Percentiles rank a stretch among this genome's conserved stretches.
Evolutionary conservation across 495 filamentous ascomycete species (phyloP).

Genomic region (Pseudotulostoma volvatum): DNA sequence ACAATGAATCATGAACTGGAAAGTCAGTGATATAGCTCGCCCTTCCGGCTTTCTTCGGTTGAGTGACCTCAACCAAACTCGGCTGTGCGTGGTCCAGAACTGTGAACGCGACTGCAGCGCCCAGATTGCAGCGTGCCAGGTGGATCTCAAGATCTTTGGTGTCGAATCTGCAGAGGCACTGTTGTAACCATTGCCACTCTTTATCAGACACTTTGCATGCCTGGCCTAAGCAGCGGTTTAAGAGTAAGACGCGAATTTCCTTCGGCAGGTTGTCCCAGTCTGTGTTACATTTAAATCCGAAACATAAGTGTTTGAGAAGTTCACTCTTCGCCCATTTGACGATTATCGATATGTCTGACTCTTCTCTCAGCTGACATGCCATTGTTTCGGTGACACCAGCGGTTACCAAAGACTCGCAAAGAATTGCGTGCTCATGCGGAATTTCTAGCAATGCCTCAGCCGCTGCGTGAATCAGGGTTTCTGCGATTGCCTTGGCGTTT

Average conservation of each 20-base stretch:
- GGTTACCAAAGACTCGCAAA: conserved; percentile 31
- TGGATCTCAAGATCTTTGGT: conserved; percentile 19
- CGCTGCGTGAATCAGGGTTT: conserved; percentile 38
- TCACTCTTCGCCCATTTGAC: conserved; percentile 29
- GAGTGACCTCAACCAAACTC: conserved; percentile 18
- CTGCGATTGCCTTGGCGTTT: conserved; percentile 35
- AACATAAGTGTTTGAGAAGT: conserved; percentile 24
- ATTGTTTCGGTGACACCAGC: conserved; percentile 24
- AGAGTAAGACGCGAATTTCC: conserved; percentile 17
- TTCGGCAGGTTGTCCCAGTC: conserved; percentile 28
- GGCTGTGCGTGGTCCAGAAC: conserved; percentile 25
- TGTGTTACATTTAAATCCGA: conserved; percentile 25
- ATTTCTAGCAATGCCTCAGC: conserved; percentile 32
- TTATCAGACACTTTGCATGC: conserved; percentile 13
- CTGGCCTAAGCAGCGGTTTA: conserved; percentile 24
- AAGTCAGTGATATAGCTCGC: conserved; percentile 19
- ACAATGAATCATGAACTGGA: conserved; percentile 14
- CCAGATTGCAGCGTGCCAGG: conserved; percentile 26
- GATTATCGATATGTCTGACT: conserved; percentile 17
- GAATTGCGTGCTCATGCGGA: conserved; percentile 32
- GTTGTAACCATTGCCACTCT: conserved; percentile 19
- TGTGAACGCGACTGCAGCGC: conserved; percentile 21
- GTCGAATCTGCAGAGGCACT: conserved; percentile 23
- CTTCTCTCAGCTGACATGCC: conserved; percentile 21
- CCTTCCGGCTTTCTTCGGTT: conserved; percentile 14